Evolutionary conservation across 129 eudicot genomes (phyloP).

Genomic region (Lactuca saligna): DNA sequence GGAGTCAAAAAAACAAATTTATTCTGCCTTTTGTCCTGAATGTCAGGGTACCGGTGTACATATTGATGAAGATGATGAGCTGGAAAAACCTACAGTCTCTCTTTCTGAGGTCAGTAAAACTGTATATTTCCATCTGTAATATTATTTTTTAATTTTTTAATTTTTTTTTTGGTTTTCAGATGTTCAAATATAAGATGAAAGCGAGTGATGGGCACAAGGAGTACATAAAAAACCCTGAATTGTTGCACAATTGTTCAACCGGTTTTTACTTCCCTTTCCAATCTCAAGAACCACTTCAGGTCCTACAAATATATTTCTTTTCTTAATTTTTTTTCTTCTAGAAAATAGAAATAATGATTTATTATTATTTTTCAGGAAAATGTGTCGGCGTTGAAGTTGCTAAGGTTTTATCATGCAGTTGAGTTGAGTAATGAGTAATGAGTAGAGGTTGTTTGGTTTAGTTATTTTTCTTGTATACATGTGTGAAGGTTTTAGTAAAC

Average conservation of each 20-base stretch:
- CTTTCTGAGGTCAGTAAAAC: slow-evolving; percentile 62
- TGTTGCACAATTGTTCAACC: slow-evolving; percentile 67
- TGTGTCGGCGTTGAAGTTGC: slow-evolving; percentile 44
- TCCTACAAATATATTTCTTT: slow-evolving; percentile 10
- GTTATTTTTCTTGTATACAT: not conserved
- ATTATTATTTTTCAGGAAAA: slow-evolving; percentile 46
- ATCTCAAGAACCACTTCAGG: slow-evolving; percentile 53
- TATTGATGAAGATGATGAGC: slow-evolving; percentile 57
- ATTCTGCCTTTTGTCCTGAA: slow-evolving; percentile 76
- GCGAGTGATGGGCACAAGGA: slow-evolving; percentile 75
- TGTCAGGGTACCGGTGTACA: slow-evolving; percentile 90
- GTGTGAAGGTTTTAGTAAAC: slow-evolving; percentile 1
- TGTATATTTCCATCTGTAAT: not conserved
- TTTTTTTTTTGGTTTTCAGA: slow-evolving; percentile 41
- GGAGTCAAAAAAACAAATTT: slow-evolving; percentile 42
- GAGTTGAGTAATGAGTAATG: slow-evolving; percentile 8
- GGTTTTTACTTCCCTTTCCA: slow-evolving; percentile 62
- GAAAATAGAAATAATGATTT: too few relatives aligned
- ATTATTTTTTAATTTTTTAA: slow-evolving; percentile 19
- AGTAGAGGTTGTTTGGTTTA: not conserved
- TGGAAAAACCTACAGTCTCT: slow-evolving; percentile 72
- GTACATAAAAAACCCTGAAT: slow-evolving; percentile 81
- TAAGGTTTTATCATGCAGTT: slow-evolving; percentile 59
- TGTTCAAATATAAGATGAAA: slow-evolving; percentile 76
- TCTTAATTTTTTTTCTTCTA: not conserved